Percentiles rank a stretch among this genome's conserved stretches.
Evolutionary conservation across 306 rosid genomes (phyloP).

Genomic region (Cucurbita ficifolia): DNA sequence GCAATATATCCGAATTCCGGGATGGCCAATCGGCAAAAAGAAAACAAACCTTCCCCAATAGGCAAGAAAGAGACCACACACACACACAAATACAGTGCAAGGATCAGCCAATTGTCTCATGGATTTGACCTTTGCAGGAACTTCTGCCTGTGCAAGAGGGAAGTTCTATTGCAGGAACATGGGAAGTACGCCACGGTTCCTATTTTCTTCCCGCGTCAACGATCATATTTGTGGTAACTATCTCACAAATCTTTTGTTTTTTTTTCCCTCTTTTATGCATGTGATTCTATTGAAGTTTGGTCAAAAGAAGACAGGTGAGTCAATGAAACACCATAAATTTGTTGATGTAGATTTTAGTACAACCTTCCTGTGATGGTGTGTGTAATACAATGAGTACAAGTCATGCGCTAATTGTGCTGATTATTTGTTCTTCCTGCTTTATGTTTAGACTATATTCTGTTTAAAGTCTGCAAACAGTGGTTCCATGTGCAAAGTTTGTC

Average conservation of each 20-base stretch:
- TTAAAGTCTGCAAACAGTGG: background rate
- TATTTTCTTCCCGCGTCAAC: conserved; percentile 70
- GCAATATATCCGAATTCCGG: background rate
- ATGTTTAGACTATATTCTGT: background rate
- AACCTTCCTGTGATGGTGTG: background rate
- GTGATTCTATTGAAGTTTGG: background rate
- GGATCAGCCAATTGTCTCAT: background rate
- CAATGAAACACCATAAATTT: background rate
- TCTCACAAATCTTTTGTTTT: background rate
- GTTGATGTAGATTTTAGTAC: background rate
- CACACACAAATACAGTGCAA: background rate
- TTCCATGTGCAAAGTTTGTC: background rate
- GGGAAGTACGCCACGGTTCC: conserved; percentile 70
- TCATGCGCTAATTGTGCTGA: background rate
- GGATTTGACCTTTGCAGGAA: conserved; percentile 39
- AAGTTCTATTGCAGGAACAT: conserved; percentile 66
- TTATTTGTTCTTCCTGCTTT: background rate
- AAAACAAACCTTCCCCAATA: background rate
- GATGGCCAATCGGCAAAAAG: background rate
- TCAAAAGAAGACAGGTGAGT: background rate
- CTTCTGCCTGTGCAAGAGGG: conserved; percentile 70
- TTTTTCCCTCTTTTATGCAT: background rate
- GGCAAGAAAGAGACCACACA: background rate
- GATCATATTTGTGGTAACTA: conserved; percentile 70
- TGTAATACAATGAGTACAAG: background rate